These are phyloP conservation scores for Hymenoscyphus albidus DNA, from an alignment of 2,329 filamentous ascomycete species.

Conservation along the genomic window DNA sequence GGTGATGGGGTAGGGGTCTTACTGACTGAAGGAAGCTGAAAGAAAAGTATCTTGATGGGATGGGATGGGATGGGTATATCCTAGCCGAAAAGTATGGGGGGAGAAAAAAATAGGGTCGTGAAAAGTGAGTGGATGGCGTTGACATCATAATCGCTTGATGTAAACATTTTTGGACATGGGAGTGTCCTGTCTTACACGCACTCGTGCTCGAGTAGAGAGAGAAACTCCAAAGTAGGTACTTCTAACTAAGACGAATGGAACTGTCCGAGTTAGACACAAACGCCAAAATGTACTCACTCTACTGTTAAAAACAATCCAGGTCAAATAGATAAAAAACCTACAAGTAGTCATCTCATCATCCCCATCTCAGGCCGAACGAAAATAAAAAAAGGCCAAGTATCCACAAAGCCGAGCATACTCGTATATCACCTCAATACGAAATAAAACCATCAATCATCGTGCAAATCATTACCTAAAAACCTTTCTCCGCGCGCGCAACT, in stretches of 20 bases:
- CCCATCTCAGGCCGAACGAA: not conserved
- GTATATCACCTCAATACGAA: not conserved
- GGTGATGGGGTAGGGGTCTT: not conserved
- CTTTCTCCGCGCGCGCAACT: not conserved
- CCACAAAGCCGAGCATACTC: not conserved
- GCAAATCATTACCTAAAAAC: constrained; percentile 1
- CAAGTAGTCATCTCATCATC: not conserved
- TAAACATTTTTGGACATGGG: no score
- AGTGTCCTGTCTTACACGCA: no score
- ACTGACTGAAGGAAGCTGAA: not conserved
- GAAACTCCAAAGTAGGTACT: not conserved
- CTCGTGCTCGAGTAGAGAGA: no score
- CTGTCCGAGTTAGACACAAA: not conserved
- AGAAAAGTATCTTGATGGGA: no score
- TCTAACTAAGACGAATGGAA: not conserved
- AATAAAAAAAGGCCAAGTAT: not conserved
- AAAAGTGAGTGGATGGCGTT: no score
- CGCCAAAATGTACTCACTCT: not conserved
- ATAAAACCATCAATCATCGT: not conserved
- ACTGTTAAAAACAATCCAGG: not conserved
- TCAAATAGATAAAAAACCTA: not conserved
- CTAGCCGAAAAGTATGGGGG: no score
- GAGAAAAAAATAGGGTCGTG: no score
- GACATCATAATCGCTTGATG: no score
- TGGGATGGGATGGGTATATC: no score